Evolutionary conservation across 2,329 filamentous ascomycete genomes (phyloP), one percentile per base, ranked within the genome.

Genomic region (Aspergillus hortae): DNA sequence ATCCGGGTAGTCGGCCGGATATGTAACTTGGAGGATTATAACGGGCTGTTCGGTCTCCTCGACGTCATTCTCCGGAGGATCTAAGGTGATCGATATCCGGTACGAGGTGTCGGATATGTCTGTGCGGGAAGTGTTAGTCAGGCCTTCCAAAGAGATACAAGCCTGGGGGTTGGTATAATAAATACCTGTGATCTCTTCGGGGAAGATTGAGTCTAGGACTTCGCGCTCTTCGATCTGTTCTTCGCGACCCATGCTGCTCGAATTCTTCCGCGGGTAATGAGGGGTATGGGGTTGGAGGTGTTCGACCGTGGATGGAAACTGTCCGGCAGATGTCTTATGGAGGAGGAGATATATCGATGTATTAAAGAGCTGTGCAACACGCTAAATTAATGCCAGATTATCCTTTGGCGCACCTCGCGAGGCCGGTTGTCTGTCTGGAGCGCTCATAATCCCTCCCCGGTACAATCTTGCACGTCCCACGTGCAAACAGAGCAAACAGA

Each of bases 171-270:
- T 17, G n/a, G 32, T 41, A 36, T 48, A 45, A 21, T 25, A 57
- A 71, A 44, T 66, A 92, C 91, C 88, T 81, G 87, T 92, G 62
- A 99, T 96, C 76, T 99, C 94, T 55, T 99, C 92, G 1, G 94
- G 91, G 63, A 97, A 99, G 67, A 99, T 99, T 55, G 92, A 96
- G 68, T 95, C 90, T 69, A 99, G 90, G 63, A 99, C 92, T 74
- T 99, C 94, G 56, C 92, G 87, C 81, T 99, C 94, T 76, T 99
- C 94, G 60, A 86, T 77, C 73, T 99, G 94, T 55, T 99, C 94
- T 79, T 97, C 92, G 69, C 73, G 69, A 49, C 75, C 76, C 76
- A 78, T 78, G 44, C 68, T 64, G 58, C 52, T 62, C 53, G 46
- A 62, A 59, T 65, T 54, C 50, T 55, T 46, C 60, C 57, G 59